Base-by-base conservation (phyloP, 257 asterid species). In the Handroanthus guayacan region DNA sequence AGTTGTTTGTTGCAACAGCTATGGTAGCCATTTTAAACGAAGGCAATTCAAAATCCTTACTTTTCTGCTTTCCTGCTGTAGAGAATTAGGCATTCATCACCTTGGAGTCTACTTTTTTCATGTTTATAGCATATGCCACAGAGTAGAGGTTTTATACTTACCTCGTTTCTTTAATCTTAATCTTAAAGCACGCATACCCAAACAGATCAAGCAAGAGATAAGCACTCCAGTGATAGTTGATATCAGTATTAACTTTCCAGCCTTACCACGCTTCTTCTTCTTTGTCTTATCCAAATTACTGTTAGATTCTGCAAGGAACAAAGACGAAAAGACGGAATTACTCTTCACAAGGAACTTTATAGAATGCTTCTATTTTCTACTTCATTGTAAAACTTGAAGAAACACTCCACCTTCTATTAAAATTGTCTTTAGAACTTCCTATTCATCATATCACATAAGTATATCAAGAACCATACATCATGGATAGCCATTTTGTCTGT, bases 1-100 rank as follows among this genome's bases (percentile, higher is more conserved):
- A 87, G 72, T 79, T 75, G 10, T 75, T 76, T 12, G 89, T 82
- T 3, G 91, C 91, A 17, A 55, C 68, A 62, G 65, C 17, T 55
- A 87, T 39, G 18, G 75, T 73, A 5, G 66, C 85, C 78, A 82
- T 36, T 43, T 78, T 44, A 64, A 80, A 78, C 5, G 62, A 54
- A 69, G 84, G 84, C 44, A 84, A 77, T 36, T 87, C 89, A 13
- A 75, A 14, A 71, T 76, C 83, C 39, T 78, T 81, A 7, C 14
- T 37, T 34, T 67, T 61, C 67, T 25, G 18, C 52, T 72, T 68
- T 20, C 9, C 18, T n/a, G 62, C 82, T 80, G 45, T 14, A 6
- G 41, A 67, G 39, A 51, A 10, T 37, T 4, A 50, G 2, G 3
- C 34, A 50, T n/a, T 2, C 25, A 25, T 25, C 31, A 25, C 44